Conservation (phyloP, 345 rosid genomes). For the Nasturtium officinale region DNA sequence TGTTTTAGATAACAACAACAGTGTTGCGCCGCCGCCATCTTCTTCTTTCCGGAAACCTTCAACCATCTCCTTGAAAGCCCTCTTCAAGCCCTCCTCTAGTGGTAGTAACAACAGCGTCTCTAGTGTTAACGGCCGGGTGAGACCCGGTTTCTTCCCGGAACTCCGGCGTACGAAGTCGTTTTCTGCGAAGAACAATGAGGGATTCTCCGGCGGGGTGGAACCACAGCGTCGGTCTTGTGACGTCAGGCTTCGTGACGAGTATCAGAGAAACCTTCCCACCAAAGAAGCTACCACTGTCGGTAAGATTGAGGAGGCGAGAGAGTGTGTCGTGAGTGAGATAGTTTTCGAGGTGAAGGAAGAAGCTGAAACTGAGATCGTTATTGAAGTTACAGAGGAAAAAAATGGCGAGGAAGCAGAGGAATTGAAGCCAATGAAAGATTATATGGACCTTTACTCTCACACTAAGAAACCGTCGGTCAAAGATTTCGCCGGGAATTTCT, state of each 20-base stretch:
- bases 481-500: constrained; percentile 79
- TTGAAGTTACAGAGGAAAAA: constrained; percentile 49
- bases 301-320: constrained; percentile 46
- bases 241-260: constrained; percentile 81
- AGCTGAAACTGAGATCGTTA: constrained; percentile 40
- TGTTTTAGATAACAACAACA: constrained; percentile 52
- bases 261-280: constrained; percentile 45
- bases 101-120: constrained; percentile 9
- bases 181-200: constrained; percentile 91
- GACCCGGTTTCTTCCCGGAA: constrained; percentile 71
- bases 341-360: constrained; percentile 53
- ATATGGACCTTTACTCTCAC: constrained; percentile 84
- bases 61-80: constrained; percentile 58
- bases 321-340: constrained; percentile 46
- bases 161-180: constrained; percentile 92
- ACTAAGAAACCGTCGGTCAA: constrained; percentile 47
- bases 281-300: constrained; percentile 33
- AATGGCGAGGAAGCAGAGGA: constrained; percentile 60
- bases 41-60: constrained; percentile 55
- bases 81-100: constrained; percentile 52
- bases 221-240: constrained; percentile 96
- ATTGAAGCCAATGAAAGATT: constrained; percentile 81
- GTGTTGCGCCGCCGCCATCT: constrained; percentile 44
- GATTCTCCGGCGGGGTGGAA: constrained; percentile 73
- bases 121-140: constrained; percentile 22